Conservation (phyloP, 257 asterid species). For the Haberlea rhodopensis region DNA sequence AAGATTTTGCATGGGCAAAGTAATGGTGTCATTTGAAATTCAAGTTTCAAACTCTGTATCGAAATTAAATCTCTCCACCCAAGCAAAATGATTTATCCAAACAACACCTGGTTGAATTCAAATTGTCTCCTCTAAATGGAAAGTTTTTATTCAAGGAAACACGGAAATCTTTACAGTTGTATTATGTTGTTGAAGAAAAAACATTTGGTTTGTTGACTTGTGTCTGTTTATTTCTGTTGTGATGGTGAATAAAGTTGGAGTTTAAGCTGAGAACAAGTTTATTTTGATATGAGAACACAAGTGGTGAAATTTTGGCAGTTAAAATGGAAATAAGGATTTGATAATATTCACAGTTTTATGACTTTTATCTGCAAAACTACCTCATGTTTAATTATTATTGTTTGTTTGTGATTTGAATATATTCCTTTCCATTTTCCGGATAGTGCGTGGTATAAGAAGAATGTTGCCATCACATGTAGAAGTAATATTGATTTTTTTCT, state of each 20-base stretch:
- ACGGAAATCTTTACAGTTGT: too few species aligned
- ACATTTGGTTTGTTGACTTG: not conserved
- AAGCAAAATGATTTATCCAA: not conserved
- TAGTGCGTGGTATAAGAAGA: not conserved
- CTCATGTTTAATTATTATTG: not conserved
- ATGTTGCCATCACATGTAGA: not conserved
- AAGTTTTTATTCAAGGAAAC: not conserved
- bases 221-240: not conserved
- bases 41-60: not conserved
- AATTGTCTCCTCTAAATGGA: not conserved
- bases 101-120: not conserved
- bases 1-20: too few species aligned
- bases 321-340: not conserved
- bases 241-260: not conserved
- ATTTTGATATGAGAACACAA: not conserved
- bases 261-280: conserved; percentile 2
- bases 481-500: not conserved
- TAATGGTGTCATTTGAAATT: too few species aligned
- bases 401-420: not conserved
- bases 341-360: not conserved
- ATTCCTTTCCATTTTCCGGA: too few species aligned
- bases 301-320: not conserved
- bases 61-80: not conserved
- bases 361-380: not conserved
- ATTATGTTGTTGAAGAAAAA: too few species aligned